A percentile compares a stretch with the other conserved stretches of the same genome.
phyloP scores from a whole-genome alignment of 2,329 filamentous ascomycete genomes.

The Nemania serpens region DNA sequence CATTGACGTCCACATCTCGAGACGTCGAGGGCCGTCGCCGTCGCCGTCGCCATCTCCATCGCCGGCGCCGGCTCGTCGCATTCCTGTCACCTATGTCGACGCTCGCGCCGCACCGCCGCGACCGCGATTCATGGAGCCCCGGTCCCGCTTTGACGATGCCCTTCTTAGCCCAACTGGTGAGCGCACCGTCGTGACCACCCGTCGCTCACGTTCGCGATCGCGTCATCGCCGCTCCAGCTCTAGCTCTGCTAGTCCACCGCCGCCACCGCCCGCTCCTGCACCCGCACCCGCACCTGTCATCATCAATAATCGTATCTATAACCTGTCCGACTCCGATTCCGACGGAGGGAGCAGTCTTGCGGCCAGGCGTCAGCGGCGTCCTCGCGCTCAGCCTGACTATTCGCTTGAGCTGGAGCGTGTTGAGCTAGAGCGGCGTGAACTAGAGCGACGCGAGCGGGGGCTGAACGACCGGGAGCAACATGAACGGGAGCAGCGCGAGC shows the following conservation, averaged over 20 bases:
- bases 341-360: slow-evolving; percentile 49
- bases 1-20: slow-evolving; percentile 54
- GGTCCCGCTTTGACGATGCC: slow-evolving; percentile 38
- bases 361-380: slow-evolving; percentile 36
- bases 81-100: slow-evolving; percentile 53
- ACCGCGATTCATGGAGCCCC: slow-evolving; percentile 48
- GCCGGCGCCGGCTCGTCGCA: slow-evolving; percentile 40
- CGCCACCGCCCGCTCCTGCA: slow-evolving; percentile 34
- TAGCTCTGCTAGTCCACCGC: slow-evolving; percentile 36
- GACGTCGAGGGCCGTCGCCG: slow-evolving; percentile 46
- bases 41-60: slow-evolving; percentile 43
- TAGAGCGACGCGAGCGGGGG: neutral
- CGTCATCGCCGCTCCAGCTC: slow-evolving; percentile 53
- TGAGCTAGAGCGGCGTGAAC: slow-evolving; percentile 18
- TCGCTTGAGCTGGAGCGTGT: slow-evolving; percentile 9
- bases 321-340: slow-evolving; percentile 44
- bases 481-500: neutral
- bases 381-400: neutral
- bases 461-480: neutral
- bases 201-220: slow-evolving; percentile 51
- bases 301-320: slow-evolving; percentile 62
- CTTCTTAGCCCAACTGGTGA: slow-evolving; percentile 52
- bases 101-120: slow-evolving; percentile 44
- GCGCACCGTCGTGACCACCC: slow-evolving; percentile 51
- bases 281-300: slow-evolving; percentile 51